Evolutionary conservation across 805 yeast species (phyloP).

Genomic region (Spathaspora gorwiae): DNA sequence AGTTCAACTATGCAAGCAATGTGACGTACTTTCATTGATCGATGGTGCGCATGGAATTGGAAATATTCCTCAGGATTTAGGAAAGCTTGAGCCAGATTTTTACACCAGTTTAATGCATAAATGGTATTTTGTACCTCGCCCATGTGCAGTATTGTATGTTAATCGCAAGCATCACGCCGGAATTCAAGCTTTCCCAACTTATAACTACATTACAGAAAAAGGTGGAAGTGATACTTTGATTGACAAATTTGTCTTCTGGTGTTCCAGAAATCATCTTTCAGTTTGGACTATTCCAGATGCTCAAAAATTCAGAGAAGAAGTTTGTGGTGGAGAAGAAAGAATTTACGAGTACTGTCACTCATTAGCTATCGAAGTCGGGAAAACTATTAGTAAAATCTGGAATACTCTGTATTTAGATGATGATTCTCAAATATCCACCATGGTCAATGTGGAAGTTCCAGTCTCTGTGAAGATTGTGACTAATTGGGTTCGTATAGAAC

Average conservation of each 20-base stretch:
- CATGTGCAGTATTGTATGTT: conserved; percentile 57
- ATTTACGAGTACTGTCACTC: conserved; percentile 45
- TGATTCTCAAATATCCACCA: conserved; percentile 27
- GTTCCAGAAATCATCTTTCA: conserved; percentile 47
- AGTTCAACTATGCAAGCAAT: conserved; percentile 39
- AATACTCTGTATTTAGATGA: conserved; percentile 35
- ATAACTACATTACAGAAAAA: conserved; percentile 31
- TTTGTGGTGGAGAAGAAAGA: conserved; percentile 57
- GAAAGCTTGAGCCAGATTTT: conserved; percentile 51
- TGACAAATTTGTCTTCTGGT: conserved; percentile 48
- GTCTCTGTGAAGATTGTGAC: background rate
- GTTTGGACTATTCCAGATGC: conserved; percentile 44
- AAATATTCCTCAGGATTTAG: conserved; percentile 34
- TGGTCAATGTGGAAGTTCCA: conserved; percentile 45
- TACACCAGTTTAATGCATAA: conserved; percentile 62
- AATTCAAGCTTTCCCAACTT: conserved; percentile 56
- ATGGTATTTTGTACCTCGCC: conserved; percentile 59
- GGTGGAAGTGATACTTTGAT: conserved; percentile 25
- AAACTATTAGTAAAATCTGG: conserved; percentile 32
- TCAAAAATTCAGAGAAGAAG: conserved; percentile 44
- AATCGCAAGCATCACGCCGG: conserved; percentile 43
- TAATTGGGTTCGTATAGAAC: background rate
- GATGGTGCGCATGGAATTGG: conserved; percentile 78
- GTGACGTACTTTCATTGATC: conserved; percentile 48
- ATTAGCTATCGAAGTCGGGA: conserved; percentile 43